These are phyloP conservation scores for Herpetospermum pedunculosum DNA, from an alignment of 306 rosid species.

Conservation along the genomic window DNA sequence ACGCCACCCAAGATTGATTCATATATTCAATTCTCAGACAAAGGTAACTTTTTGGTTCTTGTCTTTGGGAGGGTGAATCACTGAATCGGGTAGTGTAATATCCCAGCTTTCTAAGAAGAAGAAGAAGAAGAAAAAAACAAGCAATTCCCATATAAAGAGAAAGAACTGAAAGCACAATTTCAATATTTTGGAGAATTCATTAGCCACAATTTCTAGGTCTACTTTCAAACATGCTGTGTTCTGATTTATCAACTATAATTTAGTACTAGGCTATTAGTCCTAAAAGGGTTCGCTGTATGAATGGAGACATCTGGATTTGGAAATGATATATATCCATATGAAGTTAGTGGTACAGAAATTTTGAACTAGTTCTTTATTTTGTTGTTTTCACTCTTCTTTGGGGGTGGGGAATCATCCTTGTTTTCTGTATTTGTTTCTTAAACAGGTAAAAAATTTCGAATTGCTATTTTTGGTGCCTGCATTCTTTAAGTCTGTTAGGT, in stretches of 20 bases:
- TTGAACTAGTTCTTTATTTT: background rate
- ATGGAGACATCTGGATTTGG: background rate
- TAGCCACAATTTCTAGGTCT: background rate
- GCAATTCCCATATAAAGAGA: background rate
- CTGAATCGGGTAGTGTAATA: background rate
- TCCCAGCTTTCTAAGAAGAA: background rate
- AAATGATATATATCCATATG: background rate
- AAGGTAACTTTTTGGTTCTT: slow-evolving; percentile 33
- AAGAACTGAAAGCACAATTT: background rate
- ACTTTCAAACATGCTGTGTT: background rate
- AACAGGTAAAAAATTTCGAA: background rate
- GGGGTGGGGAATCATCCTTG: background rate
- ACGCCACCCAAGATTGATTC: slow-evolving; percentile 67
- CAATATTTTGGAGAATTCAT: background rate
- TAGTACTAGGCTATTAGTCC: background rate
- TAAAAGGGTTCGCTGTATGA: background rate
- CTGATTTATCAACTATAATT: background rate
- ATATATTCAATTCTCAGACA: slow-evolving; percentile 69
- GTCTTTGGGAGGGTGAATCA: background rate
- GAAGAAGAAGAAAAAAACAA: background rate
- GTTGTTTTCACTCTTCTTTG: background rate
- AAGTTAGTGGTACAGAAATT: background rate
- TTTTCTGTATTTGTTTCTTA: background rate
- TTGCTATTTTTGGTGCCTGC: background rate
- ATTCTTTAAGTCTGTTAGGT: background rate